Conservation (phyloP, 2,329 filamentous ascomycete genomes). For the Neoscytalidium dimidiatum region DNA sequence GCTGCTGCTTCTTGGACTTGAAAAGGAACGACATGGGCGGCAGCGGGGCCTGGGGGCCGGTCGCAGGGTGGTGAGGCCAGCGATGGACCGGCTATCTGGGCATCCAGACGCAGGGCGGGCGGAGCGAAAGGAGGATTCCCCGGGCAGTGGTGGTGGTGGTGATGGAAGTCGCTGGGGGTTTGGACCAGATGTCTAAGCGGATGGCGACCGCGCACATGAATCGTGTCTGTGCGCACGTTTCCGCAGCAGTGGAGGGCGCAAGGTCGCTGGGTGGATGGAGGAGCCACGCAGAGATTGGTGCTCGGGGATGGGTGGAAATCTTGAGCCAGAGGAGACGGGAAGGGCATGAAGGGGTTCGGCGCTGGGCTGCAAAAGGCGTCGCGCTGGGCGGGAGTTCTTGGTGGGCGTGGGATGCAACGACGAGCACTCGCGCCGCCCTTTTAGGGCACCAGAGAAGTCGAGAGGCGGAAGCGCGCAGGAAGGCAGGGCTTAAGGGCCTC, state of each 20-base stretch:
- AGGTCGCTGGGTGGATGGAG: not conserved
- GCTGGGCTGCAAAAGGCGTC: constrained; percentile 13
- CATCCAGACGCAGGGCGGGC: constrained; percentile 19
- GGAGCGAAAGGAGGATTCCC: constrained; percentile 10
- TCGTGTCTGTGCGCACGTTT: constrained; percentile 13
- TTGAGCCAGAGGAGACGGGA: constrained; percentile 15
- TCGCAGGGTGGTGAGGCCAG: constrained; percentile 15
- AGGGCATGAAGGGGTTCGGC: constrained; percentile 10
- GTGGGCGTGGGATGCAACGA: constrained; percentile 11
- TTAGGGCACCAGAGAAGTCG: not conserved
- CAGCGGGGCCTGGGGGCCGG: constrained; percentile 4
- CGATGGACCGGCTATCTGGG: constrained; percentile 14
- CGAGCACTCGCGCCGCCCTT: not conserved
- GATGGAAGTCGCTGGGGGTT: constrained; percentile 10
- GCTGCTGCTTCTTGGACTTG: constrained; percentile 46
- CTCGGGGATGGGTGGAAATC: constrained; percentile 12
- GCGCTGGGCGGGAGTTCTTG: not conserved
- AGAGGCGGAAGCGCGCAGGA: not conserved
- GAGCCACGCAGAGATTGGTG: constrained; percentile 4
- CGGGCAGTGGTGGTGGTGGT: not conserved
- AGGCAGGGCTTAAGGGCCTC: not conserved
- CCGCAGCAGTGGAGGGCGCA: constrained; percentile 6
- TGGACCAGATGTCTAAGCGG: constrained; percentile 17
- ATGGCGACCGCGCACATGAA: constrained; percentile 14
- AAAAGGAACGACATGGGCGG: constrained; percentile 55